A percentile compares a stretch with the other conserved stretches of the same genome.
Evolutionary conservation across 2,329 filamentous ascomycete species (phyloP).

Genomic region (Bipolaris cookei): DNA sequence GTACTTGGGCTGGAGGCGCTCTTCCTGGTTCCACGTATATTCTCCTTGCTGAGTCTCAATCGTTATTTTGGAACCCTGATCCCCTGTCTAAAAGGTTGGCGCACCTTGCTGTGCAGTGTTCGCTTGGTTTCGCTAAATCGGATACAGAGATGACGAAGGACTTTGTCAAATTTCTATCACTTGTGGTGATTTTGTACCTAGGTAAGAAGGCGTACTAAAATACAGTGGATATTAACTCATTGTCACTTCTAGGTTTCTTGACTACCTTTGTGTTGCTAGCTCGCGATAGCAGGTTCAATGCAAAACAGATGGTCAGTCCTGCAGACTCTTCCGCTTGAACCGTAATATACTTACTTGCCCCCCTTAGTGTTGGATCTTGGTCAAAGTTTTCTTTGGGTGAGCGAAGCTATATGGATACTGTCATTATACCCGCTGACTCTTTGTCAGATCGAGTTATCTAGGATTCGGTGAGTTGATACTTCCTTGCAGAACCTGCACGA

Average conservation of each 20-base stretch:
- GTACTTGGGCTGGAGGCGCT: slow-evolving; percentile 87
- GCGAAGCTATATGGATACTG: slow-evolving; percentile 12
- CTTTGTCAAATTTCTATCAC: slow-evolving; percentile 80
- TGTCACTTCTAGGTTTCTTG: slow-evolving; percentile 68
- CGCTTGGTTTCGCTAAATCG: not conserved
- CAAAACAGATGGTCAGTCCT: slow-evolving; percentile 63
- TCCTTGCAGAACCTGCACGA: not conserved
- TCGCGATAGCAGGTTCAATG: slow-evolving; percentile 67
- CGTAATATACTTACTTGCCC: slow-evolving; percentile 16
- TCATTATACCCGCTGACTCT: slow-evolving; percentile 1
- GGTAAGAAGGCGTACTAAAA: slow-evolving; percentile 51
- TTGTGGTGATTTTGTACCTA: slow-evolving; percentile 81
- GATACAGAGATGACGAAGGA: slow-evolving; percentile 85
- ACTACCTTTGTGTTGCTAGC: slow-evolving; percentile 84
- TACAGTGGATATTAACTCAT: slow-evolving; percentile 4
- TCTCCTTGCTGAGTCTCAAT: slow-evolving; percentile 83
- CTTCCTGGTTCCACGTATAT: slow-evolving; percentile 86
- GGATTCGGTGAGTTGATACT: slow-evolving; percentile 66
- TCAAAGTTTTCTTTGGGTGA: slow-evolving; percentile 79
- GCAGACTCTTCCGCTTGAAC: no score
- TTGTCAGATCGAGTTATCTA: slow-evolving; percentile 65
- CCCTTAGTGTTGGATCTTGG: slow-evolving; percentile 68
- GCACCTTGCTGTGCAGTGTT: not conserved
- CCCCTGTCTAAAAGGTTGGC: slow-evolving; percentile 72
- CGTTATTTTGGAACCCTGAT: slow-evolving; percentile 91